Evolutionary conservation across 306 rosid genomes (phyloP).

Genomic region (Quercus ilex): DNA sequence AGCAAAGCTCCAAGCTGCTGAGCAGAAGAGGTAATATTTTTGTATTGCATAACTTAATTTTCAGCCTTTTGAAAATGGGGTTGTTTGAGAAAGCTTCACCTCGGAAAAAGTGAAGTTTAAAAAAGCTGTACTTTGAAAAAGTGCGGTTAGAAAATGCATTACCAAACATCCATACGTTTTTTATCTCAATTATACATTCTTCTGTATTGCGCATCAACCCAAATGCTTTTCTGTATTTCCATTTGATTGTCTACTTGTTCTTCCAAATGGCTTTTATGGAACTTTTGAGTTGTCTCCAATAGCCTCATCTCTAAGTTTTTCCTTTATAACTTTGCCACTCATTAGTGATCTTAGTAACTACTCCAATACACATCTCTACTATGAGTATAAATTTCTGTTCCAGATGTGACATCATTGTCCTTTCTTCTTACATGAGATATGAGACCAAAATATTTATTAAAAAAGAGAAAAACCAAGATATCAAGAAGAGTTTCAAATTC

Average conservation of each 20-base stretch:
- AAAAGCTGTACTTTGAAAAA: too few relatives aligned
- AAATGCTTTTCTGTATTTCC: neutral
- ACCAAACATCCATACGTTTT: too few relatives aligned
- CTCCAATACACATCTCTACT: neutral
- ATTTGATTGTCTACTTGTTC: neutral
- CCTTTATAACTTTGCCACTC: neutral
- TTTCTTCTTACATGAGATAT: too few relatives aligned
- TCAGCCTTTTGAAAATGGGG: too few relatives aligned
- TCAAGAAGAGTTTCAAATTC: too few relatives aligned
- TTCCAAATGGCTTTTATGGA: neutral
- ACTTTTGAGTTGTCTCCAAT: neutral
- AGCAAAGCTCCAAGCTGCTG: conserved; percentile 94
- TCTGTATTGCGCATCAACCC: neutral
- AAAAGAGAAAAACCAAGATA: too few relatives aligned
- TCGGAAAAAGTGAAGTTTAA: too few relatives aligned
- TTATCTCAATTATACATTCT: neutral
- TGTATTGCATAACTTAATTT: neutral
- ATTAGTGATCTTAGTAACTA: neutral
- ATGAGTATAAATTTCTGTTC: neutral
- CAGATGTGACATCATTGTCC: neutral
- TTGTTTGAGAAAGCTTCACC: too few relatives aligned
- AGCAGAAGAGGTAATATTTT: conserved; percentile 68
- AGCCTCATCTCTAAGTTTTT: neutral
- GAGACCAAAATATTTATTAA: too few relatives aligned
- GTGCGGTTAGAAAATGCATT: too few relatives aligned